A percentile compares a stretch with the other conserved stretches of the same genome.
Evolutionary conservation across 1,139 yeast genomes (phyloP).

Genomic region (Barnettozyma hawaiiensis): DNA sequence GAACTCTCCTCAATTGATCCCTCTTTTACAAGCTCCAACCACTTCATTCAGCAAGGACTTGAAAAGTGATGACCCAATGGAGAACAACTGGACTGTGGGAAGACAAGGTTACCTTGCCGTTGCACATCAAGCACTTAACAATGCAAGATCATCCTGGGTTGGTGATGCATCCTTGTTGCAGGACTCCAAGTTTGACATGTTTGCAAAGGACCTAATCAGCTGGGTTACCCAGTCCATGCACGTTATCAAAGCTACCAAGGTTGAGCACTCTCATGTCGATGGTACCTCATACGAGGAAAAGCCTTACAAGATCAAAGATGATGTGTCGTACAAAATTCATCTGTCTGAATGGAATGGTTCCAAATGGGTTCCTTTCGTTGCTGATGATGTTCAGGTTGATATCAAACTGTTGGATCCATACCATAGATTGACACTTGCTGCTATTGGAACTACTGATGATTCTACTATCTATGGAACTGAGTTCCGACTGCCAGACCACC

Average conservation of each 20-base stretch:
- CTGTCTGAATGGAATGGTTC: conserved; percentile 46
- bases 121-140: conserved; percentile 76
- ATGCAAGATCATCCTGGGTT: conserved; percentile 77
- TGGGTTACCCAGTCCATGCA: conserved; percentile 77
- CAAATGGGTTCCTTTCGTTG: conserved; percentile 63
- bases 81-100: conserved; percentile 77
- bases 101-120: conserved; percentile 71
- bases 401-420: conserved; percentile 93
- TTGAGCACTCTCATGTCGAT: conserved; percentile 41
- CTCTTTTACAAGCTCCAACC: conserved; percentile 62
- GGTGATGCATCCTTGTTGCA: conserved; percentile 57
- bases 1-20: conserved; percentile 61
- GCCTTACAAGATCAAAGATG: conserved; percentile 69
- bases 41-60: conserved; percentile 51
- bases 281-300: conserved; percentile 41
- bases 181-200: conserved; percentile 28
- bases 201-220: conserved; percentile 46
- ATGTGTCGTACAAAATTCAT: conserved; percentile 50
- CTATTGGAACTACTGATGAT: conserved; percentile 26
- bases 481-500: conserved; percentile 87
- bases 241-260: conserved; percentile 52
- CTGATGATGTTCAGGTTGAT: conserved; percentile 68
- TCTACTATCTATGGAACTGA: conserved; percentile 44
- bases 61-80: conserved; percentile 37
- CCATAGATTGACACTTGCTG: conserved; percentile 62